Evolutionary conservation across 768 basidiomycete species (phyloP).

Genomic region (Pleurotus cornucopiae): DNA sequence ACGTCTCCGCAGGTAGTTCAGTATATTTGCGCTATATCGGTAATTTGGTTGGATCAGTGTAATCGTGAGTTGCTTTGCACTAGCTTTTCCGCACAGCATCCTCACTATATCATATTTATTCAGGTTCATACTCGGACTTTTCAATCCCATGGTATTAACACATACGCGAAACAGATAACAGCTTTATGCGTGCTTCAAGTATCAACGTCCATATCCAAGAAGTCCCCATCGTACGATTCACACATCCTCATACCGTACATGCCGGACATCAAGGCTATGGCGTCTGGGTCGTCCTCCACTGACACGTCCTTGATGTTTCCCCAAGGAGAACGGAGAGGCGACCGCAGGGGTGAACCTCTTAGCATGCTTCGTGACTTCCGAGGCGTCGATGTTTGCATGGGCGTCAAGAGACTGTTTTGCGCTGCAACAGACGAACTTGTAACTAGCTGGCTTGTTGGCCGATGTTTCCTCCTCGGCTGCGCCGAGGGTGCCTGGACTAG

Average conservation of each 20-base stretch:
- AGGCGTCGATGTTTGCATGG: neutral
- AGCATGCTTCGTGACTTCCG: neutral
- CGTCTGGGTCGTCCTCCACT: neutral
- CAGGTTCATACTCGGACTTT: too few relatives aligned
- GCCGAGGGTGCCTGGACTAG: neutral
- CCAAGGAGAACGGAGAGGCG: neutral
- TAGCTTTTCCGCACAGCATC: too few relatives aligned
- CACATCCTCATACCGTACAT: constrained; percentile 3
- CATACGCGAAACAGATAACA: too few relatives aligned
- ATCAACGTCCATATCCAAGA: constrained; percentile 3
- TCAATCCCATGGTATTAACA: too few relatives aligned
- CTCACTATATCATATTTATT: too few relatives aligned
- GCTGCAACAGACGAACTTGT: neutral
- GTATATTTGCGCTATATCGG: neutral
- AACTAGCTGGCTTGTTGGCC: neutral
- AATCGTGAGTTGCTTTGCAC: neutral
- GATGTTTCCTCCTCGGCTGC: neutral
- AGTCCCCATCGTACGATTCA: constrained; percentile 7
- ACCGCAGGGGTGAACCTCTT: neutral
- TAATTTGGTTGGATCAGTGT: neutral
- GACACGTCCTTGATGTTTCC: neutral
- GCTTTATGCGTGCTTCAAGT: neutral
- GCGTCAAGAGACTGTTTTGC: neutral
- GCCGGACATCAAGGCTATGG: neutral
- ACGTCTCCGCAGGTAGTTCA: neutral